Conservation (phyloP, 2,329 filamentous ascomycete species). For the Penicillium sp. region DNA sequence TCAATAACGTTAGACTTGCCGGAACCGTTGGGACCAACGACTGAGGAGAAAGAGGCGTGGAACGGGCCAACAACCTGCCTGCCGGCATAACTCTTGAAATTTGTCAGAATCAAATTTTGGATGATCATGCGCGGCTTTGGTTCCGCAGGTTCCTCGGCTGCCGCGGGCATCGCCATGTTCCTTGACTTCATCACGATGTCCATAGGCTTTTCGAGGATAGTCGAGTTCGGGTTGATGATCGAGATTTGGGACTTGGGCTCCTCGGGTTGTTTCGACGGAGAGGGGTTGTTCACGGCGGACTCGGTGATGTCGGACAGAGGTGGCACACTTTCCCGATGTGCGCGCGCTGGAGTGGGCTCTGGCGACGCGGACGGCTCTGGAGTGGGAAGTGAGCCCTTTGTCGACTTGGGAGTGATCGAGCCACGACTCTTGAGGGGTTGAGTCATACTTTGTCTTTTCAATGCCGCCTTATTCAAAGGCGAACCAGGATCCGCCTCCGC, state of each 20-base stretch:
- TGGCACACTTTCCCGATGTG: constrained; percentile 55
- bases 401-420: constrained; percentile 48
- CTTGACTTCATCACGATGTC: constrained; percentile 91
- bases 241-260: constrained; percentile 58
- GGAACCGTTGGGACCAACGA: constrained; percentile 96
- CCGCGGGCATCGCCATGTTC: constrained; percentile 65
- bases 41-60: constrained; percentile 95
- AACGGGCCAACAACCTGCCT: constrained; percentile 95
- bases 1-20: constrained; percentile 99
- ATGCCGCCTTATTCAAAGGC: constrained; percentile 63
- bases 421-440: constrained; percentile 49
- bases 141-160: constrained; percentile 72
- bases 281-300: constrained; percentile 66
- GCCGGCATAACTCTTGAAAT: constrained; percentile 99
- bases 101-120: constrained; percentile 86
- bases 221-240: constrained; percentile 76
- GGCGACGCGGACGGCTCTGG: constrained; percentile 61
- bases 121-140: constrained; percentile 91
- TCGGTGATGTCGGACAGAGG: constrained; percentile 77
- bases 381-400: constrained; percentile 53
- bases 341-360: constrained; percentile 46
- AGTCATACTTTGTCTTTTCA: constrained; percentile 71
- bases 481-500: constrained; percentile 57
- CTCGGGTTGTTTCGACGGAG: constrained; percentile 51
- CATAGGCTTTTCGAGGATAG: constrained; percentile 84